These are phyloP conservation scores for Fusarium floridanum DNA, from an alignment of 2,329 filamentous ascomycete genomes.

Conservation along the genomic window DNA sequence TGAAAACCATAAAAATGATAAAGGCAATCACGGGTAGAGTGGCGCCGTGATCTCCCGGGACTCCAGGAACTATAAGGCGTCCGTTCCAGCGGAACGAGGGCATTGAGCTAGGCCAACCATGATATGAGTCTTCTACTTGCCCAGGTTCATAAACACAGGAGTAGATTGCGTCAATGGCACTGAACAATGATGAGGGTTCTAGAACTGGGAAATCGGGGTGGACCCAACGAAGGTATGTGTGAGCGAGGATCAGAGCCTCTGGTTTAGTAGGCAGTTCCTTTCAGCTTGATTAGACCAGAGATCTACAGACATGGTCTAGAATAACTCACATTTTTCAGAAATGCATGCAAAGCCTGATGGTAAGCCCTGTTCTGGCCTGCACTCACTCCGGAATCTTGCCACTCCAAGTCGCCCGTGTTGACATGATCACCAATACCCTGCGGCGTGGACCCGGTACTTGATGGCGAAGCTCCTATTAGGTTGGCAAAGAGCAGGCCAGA, in stretches of 20 bases:
- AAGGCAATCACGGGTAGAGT: slow-evolving; percentile 46
- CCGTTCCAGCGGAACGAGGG: slow-evolving; percentile 42
- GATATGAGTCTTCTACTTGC: slow-evolving; percentile 3
- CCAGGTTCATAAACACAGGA: slow-evolving; percentile 12
- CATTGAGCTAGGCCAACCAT: slow-evolving; percentile 38
- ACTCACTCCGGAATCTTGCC: background rate
- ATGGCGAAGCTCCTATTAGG: slow-evolving; percentile 39
- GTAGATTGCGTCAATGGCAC: slow-evolving; percentile 40
- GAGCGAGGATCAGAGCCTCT: slow-evolving; percentile 34
- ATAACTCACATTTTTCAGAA: slow-evolving; percentile 13
- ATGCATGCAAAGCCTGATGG: slow-evolving; percentile 20
- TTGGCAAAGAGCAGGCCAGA: slow-evolving; percentile 53
- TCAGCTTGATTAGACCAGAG: background rate
- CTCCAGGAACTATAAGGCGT: slow-evolving; percentile 6
- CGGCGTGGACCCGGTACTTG: slow-evolving; percentile 19
- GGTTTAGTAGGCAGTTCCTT: slow-evolving; percentile 40
- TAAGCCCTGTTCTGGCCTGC: slow-evolving; percentile 6
- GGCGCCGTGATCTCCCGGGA: background rate
- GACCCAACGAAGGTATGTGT: slow-evolving; percentile 40
- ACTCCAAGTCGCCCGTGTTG: slow-evolving; percentile 1
- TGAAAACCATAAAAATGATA: slow-evolving; percentile 53
- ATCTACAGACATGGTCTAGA: too few species aligned
- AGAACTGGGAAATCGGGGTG: slow-evolving; percentile 42
- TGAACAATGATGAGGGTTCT: slow-evolving; percentile 34
- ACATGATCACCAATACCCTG: slow-evolving; percentile 5